Base-by-base conservation (phyloP, 2,329 filamentous ascomycete species). In the Pseudogymnoascus sp. region DNA sequence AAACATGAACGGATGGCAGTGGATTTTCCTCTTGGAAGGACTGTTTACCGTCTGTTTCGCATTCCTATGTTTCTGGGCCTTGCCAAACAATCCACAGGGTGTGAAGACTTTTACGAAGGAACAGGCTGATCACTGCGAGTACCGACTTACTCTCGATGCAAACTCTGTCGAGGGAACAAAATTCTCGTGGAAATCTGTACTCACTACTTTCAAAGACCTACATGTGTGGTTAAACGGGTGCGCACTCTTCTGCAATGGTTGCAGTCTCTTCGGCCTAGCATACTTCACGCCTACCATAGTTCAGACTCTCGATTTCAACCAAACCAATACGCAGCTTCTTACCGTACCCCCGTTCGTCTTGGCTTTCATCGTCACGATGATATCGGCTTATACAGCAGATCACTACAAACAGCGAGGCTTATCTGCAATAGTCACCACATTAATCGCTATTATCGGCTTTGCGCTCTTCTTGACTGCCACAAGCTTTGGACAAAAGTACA, bases 11-110 rank as follows among this genome's bases (percentile, higher is more conserved):
- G 84, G 84, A 18, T 87, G 84, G 83, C 78, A 79, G 0, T 87
- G 82, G 85, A 86, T 87, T 62, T 87, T 87, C 68, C 83, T 89
- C 64, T 76, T 89, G 29, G 86, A 90, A 74, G 90, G 90, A 4
- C 75, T 89, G 1, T 78, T 84, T 0, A 92, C 90, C 0, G 79
- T 92, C 1, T 1, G 90, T 1, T 79, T 91, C 25, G 90, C 87
- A 2, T 66, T 89, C 4, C 73, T 78, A 0, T 88, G 84, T 1
- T 92, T 88, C 75, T 55, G 48, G 48, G 48, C 48, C 27, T 1
- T 55, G 48, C 48, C 48, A 55, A 55, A 55, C 9, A 55, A 55
- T 12, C 27, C 48, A 18, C 48, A 55, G 8, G 48, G 48, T 18
- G 48, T 55, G n/a, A 55, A 55, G 48, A 55, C 48, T 12, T 55